Evolutionary conservation across 768 basidiomycete genomes (phyloP), one percentile per base, ranked within the genome.

Genomic region (Mycena galopus): DNA sequence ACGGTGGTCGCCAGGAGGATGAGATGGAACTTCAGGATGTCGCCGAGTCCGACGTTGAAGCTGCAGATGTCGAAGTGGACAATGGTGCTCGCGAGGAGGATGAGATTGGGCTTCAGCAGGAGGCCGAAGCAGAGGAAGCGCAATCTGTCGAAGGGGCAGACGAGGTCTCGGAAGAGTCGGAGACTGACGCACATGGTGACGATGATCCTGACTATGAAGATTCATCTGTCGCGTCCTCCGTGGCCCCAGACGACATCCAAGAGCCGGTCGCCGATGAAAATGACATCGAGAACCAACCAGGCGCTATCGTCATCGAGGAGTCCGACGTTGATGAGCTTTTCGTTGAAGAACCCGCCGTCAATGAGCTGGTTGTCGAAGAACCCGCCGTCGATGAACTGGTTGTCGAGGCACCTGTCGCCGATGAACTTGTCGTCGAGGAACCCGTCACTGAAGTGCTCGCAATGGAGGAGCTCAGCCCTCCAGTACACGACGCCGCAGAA

Each of bases 161-260:
- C 37, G 68, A 77, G 23, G 61, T 69, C 19, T 60, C 59, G n/a
- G 62, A 70, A 14, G 68, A 27, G 29, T 70, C 68, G 14, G 84
- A 84, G 65, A 78, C 74, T 8, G 83, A 84, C 65, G 82, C 84
- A 5, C 81, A 83, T 59, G 84, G 82, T 10, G 82, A 82, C 37
- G 76, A 84, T 12, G 82, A 83, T 63, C 81, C 81, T 21, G 82
- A 83, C 27, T 82, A 82, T 25, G 71, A 77, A 14, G 75, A 66
- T n/a, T 53, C n/a, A n/a, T n/a, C n/a, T n/a, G n/a, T 55, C 29
- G 62, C 57, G 35, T 58, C 65, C 19, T 76, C 59, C 27, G 65
- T 58, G 55, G 66, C 23, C 23, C 51, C 17, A 50, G 69, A 64
- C 25, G 44, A 39, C 23, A 21, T 21, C 9, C 27, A 29, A 29